A percentile compares a stretch with the other conserved stretches of the same genome.
Evolutionary conservation across 208 protist genomes (phyloP).

Genomic region (Balamuthia mandrillaris): DNA sequence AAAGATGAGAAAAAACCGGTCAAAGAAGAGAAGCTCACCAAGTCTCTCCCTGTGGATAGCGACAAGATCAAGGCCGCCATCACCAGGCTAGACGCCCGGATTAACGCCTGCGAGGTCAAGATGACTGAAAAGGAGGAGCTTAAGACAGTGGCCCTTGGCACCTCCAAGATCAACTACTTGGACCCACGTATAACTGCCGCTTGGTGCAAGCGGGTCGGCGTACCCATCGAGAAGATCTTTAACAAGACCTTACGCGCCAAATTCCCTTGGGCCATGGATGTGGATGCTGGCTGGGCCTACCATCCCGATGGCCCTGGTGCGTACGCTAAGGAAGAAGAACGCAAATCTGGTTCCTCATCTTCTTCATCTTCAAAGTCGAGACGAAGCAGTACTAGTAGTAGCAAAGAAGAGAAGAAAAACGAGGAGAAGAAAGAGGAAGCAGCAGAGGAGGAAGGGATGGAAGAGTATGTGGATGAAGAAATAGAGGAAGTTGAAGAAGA

Average conservation of each 20-base stretch:
- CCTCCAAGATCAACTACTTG: conserved; percentile 98
- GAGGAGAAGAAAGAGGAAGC: too few species aligned
- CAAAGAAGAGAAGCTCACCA: conserved; percentile 46
- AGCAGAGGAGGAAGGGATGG: too few species aligned
- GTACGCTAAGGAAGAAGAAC: too few species aligned
- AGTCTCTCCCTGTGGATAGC: conserved; percentile 26
- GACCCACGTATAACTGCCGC: conserved; percentile 96
- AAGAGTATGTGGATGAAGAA: too few species aligned
- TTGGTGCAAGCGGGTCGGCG: conserved; percentile 81
- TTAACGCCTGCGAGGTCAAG: conserved; percentile 32
- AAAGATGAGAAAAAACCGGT: conserved; percentile 56
- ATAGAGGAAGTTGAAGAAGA: too few species aligned
- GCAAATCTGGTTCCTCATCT: too few species aligned
- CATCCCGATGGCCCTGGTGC: too few species aligned
- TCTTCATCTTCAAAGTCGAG: too few species aligned
- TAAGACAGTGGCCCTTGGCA: conserved; percentile 85
- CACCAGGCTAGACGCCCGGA: conserved; percentile 35
- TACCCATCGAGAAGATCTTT: conserved; percentile 95
- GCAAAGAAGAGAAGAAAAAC: too few species aligned
- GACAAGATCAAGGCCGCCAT: conserved; percentile 36
- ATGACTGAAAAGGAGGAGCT: conserved; percentile 64
- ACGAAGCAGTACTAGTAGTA: too few species aligned
- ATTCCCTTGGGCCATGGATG: conserved; percentile 91
- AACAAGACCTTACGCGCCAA: conserved; percentile 92
- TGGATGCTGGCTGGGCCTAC: conserved; percentile 64